Conservation (phyloP, 2,329 filamentous ascomycete genomes). For the Teratosphaeria pseudoeucalypti region DNA sequence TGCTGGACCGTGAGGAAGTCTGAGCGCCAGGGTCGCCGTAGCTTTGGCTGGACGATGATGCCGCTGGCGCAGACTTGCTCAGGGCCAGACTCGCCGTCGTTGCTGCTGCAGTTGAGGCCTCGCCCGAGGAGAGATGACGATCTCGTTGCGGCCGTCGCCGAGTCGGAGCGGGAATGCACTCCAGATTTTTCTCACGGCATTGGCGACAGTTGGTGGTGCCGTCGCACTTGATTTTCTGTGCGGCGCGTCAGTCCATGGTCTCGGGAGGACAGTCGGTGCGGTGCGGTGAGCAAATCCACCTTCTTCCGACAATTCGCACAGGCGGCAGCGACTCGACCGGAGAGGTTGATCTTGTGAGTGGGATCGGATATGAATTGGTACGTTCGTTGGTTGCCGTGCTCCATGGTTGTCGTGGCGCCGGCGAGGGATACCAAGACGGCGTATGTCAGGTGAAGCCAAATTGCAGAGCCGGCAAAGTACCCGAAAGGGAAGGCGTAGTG, state of each 20-base stretch:
- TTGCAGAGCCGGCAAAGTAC: background rate
- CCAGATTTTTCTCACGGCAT: constrained; percentile 15
- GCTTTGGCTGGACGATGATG: background rate
- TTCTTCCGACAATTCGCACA: constrained; percentile 18
- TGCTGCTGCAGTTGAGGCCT: background rate
- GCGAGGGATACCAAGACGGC: background rate
- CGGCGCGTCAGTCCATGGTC: background rate
- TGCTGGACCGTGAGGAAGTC: background rate
- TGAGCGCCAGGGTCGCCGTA: background rate
- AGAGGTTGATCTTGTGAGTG: constrained; percentile 19
- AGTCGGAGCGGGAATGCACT: constrained; percentile 15
- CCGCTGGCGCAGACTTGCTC: background rate
- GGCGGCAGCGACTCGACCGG: constrained; percentile 17
- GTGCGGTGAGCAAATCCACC: constrained; percentile 8
- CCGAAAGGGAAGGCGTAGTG: background rate
- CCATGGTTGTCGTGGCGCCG: background rate
- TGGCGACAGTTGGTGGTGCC: constrained; percentile 14
- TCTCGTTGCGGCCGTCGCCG: constrained; percentile 12
- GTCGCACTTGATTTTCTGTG: constrained; percentile 7
- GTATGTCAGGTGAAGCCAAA: background rate
- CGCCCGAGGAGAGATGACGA: background rate
- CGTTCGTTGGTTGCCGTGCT: background rate
- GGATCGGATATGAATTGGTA: constrained; percentile 18
- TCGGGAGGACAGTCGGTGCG: background rate
- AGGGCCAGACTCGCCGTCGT: background rate